Base-by-base conservation (phyloP, 2,329 filamentous ascomycete species). In the Colletotrichum viniferum region DNA sequence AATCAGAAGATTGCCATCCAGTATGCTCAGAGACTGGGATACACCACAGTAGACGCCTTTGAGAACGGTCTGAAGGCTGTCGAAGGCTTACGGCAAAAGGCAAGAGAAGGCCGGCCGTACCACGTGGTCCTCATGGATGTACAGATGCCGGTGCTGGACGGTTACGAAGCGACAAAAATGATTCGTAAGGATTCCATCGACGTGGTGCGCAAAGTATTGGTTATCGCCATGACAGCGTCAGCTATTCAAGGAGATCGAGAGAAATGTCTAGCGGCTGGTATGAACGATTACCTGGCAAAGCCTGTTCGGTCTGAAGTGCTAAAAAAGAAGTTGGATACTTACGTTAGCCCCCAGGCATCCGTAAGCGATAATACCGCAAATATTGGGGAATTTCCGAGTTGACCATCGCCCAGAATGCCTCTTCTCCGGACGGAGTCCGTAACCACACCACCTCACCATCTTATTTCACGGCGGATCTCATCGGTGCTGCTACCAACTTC, bases 271-370 rank as follows among this genome's bases (percentile, higher is more conserved):
- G 95, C 96, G 65, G 95, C 95, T 2, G 96, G 96, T 60, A 98
- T 98, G 96, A 98, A 98, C 83, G 97, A 98, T 81, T 98, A 98
- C 80, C 90, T 98, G 2, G 96, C 96, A 18, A 98, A 98, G 83
- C 96, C 96, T 2, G 96, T 98, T n/a, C 91, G 96, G 76, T 95
- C 94, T 5, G 94, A 96, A 62, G 93, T 97, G 55, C 87, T 98
- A 69, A 97, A 95, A 85, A 92, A 92, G 81, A 96, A 98, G 86
- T 86, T 98, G 74, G 90, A 91, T 58, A 87, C 87, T 3, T 92
- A 92, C 78, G 86, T 90, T 30, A 85, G 83, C 52, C 82, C 81
- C 56, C 81, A 84, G 63, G 83, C 61, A 61, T 55, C 71, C 34
- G 74, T 76, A 66, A 61, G 74, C 60, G 56, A 73, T 34, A n/a